These are phyloP conservation scores for Drechslera avenae DNA, from an alignment of 2,329 filamentous ascomycete genomes.

Conservation along the genomic window DNA sequence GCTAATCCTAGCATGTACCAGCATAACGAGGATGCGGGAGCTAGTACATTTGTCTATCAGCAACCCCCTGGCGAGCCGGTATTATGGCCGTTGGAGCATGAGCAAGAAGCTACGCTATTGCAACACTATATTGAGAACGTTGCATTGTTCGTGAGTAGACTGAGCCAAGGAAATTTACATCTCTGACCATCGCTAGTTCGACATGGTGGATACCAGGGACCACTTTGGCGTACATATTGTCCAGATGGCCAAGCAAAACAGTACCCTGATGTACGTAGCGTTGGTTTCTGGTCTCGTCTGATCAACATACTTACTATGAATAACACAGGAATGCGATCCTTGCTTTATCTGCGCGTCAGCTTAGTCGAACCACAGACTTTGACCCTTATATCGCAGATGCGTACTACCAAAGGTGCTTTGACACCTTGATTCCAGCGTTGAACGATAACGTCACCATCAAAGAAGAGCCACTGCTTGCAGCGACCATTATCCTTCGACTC, in stretches of 20 bases:
- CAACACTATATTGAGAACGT: constrained; percentile 47
- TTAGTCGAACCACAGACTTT: constrained; percentile 48
- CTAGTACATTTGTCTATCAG: constrained; percentile 36
- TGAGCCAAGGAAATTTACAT: too few relatives aligned
- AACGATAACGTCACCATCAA: constrained; percentile 48
- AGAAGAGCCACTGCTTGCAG: constrained; percentile 50
- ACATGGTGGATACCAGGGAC: constrained; percentile 42
- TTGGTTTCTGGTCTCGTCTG: too few relatives aligned
- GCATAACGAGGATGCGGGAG: constrained; percentile 8
- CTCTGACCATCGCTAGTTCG: constrained; percentile 32
- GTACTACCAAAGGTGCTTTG: constrained; percentile 50
- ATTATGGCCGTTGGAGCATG: constrained; percentile 44
- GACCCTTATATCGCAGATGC: constrained; percentile 51
- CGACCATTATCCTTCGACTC: constrained; percentile 49
- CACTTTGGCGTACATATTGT: constrained; percentile 46
- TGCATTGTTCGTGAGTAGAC: constrained; percentile 40
- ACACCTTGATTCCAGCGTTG: constrained; percentile 49
- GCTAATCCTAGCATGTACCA: constrained; percentile 11
- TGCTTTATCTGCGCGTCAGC: constrained; percentile 50
- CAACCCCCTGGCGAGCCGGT: constrained; percentile 37
- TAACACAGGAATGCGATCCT: constrained; percentile 45
- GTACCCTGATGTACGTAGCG: constrained; percentile 40
- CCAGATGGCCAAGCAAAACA: constrained; percentile 45
- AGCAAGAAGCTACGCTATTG: constrained; percentile 46
- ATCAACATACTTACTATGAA: neutral